Evolutionary conservation across 129 eudicot species (phyloP).

Genomic region (Flaveria robusta): DNA sequence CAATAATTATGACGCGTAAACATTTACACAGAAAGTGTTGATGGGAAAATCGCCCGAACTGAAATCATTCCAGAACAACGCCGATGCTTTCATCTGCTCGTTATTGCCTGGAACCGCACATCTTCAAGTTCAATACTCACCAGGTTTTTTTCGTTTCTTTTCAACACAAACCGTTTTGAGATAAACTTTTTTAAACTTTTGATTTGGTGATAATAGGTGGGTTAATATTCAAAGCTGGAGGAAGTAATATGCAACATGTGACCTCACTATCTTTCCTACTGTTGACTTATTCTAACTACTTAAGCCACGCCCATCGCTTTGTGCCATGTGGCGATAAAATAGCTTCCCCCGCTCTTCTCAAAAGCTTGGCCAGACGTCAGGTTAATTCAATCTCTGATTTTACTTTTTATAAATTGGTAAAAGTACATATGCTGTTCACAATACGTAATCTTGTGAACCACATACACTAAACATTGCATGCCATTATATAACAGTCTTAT

Average conservation of each 20-base stretch:
- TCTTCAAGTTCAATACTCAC: conserved; percentile 86
- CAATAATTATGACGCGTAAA: not conserved
- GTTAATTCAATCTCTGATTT: conserved; percentile 26
- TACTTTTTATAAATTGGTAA: not conserved
- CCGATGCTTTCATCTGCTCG: conserved; percentile 85
- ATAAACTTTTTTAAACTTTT: not conserved
- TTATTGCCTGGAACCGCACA: conserved; percentile 73
- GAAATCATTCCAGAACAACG: conserved; percentile 70
- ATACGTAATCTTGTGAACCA: too few relatives aligned
- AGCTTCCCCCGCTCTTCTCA: conserved; percentile 86
- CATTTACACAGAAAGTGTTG: conserved; percentile 65
- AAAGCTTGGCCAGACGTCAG: conserved; percentile 84
- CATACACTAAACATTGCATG: too few relatives aligned
- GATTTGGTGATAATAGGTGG: conserved; percentile 54
- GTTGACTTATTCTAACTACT: conserved; percentile 86
- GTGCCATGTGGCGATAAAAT: conserved; percentile 81
- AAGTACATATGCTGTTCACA: too few relatives aligned
- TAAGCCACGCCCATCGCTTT: conserved; percentile 81
- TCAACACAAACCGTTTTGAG: not conserved
- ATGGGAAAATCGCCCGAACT: conserved; percentile 76
- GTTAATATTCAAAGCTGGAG: conserved; percentile 82
- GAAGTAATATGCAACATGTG: conserved; percentile 97
- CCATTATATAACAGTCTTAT: too few relatives aligned
- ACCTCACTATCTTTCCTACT: conserved; percentile 87
- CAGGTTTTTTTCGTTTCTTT: conserved; percentile 44